Evolutionary conservation across 2,329 filamentous ascomycete genomes (phyloP), one percentile per base, ranked within the genome.

Genomic region (Ceratocystiopsis minuta): DNA sequence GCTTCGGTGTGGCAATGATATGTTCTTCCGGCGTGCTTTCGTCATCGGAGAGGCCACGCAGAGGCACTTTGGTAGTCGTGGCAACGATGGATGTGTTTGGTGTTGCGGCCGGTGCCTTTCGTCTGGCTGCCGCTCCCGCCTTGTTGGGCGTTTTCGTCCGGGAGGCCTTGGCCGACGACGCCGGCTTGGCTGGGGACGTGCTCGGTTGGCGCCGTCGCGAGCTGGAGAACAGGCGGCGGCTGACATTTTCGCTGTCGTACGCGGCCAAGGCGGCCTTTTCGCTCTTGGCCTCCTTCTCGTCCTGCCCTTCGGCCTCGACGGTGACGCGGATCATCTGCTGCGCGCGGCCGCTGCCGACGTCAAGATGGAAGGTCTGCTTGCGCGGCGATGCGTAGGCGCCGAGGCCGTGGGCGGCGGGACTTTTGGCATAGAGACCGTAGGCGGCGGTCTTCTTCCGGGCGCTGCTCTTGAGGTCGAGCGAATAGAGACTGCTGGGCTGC

Each of bases 351-450:
- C 67, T 58, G 38, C 70, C 69, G 20, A 70, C 67, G 47, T 73
- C 67, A 32, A 74, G 63, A 53, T 72, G 65, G 47, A 73, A 73
- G 37, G 60, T 71, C 51, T 66, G 69, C 56, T 71, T 74, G 39
- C 68, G 60, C 34, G 71, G 70, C 36, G 70, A 72, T 3, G 15
- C 32, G 15, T 39, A 42, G 12, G 43, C 45, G 1, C 41, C 24
- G 14, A 6, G 42, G 40, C 14, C 42, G 43, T 34, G 42, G 40
- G 2, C 24, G 9, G 24, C 6, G 11, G 24, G 24, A 10, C 24
- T 28, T 2, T 28, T 28, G 24, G 24, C 24, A 10, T 28, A 28
- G 5, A 28, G 24, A 6, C 24, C 24, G 9, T 28, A 28, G 24
- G 11, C 24, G 9, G 24, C 24, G 4, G 24, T 28, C 24, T 28